A percentile compares a stretch with the other conserved stretches of the same genome.
Evolutionary conservation across 2,329 filamentous ascomycete species (phyloP).

Genomic region (Parastagonospora nodorum): DNA sequence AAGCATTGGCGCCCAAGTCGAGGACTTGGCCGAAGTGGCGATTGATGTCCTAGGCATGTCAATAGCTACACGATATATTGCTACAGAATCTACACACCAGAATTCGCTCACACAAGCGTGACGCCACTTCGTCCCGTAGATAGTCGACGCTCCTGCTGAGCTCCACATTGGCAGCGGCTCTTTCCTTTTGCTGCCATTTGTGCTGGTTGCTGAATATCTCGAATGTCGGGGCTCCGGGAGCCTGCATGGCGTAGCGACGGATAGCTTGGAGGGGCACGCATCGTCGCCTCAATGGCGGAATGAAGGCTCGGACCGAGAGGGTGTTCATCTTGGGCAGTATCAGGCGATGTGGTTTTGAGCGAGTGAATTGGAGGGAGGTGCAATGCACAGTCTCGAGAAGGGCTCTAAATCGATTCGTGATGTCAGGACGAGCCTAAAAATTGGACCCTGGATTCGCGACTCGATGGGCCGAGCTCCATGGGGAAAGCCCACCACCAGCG

Average conservation of each 20-base stretch:
- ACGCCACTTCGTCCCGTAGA: conserved; percentile 88
- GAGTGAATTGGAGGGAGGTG: not conserved
- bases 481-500: too few relatives aligned
- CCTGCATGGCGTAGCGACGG: conserved; percentile 75
- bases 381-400: not conserved
- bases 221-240: conserved; percentile 75
- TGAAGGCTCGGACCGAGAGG: conserved; percentile 42
- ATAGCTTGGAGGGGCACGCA: conserved; percentile 27
- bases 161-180: conserved; percentile 73
- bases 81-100: conserved; percentile 59
- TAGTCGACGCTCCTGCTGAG: conserved; percentile 85
- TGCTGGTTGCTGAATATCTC: conserved; percentile 88
- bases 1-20: conserved; percentile 93
- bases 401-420: conserved; percentile 1
- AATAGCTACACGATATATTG: conserved; percentile 3
- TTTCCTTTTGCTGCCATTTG: conserved; percentile 91
- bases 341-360: not conserved
- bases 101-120: conserved; percentile 80
- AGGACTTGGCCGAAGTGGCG: conserved; percentile 82
- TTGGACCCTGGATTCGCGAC: not conserved
- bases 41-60: conserved; percentile 77
- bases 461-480: not conserved
- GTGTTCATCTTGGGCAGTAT: conserved; percentile 31
- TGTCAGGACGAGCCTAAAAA: conserved; percentile 1
- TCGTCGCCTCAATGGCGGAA: conserved; percentile 38